Percentiles rank a stretch among this genome's conserved stretches.
Conservation (phyloP, 163 green algal species). For the Chloromonas sp. region DNA sequence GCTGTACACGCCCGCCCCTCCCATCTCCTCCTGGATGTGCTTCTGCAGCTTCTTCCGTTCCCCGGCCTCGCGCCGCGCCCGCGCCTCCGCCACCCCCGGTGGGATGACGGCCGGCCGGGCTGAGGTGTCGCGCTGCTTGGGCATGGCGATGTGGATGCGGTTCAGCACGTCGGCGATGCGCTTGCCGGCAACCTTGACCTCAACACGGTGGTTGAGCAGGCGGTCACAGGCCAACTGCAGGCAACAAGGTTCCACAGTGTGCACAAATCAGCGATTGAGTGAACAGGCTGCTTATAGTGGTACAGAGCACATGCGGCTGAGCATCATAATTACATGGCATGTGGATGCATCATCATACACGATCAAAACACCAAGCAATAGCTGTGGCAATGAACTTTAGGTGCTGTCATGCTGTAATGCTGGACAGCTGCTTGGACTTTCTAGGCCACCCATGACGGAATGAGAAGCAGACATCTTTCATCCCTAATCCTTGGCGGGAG, state of each 20-base stretch:
- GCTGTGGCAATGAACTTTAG: no score
- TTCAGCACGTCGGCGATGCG: conserved; percentile 82
- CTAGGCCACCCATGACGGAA: no score
- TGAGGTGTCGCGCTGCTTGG: conserved; percentile 47
- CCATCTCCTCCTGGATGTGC: conserved; percentile 68
- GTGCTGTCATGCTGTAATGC: no score
- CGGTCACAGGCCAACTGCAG: conserved; percentile 70
- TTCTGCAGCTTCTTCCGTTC: conserved; percentile 67
- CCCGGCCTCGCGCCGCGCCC: conserved; percentile 32
- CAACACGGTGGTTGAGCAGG: conserved; percentile 81
- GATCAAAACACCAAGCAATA: no score
- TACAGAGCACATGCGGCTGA: not conserved
- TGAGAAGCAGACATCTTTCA: no score
- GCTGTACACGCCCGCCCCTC: conserved; percentile 50
- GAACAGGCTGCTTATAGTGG: not conserved
- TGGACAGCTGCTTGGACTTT: no score
- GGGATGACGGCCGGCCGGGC: conserved; percentile 81
- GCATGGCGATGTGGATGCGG: conserved; percentile 89
- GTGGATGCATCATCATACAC: not conserved
- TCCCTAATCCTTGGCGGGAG: no score
- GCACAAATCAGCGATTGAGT: not conserved
- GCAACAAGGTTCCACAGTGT: not conserved
- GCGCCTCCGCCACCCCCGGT: conserved; percentile 44
- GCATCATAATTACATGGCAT: not conserved
- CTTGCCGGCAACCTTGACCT: conserved; percentile 86